Base-by-base conservation (phyloP, 345 rosid genomes). In the Syzygium grande region DNA sequence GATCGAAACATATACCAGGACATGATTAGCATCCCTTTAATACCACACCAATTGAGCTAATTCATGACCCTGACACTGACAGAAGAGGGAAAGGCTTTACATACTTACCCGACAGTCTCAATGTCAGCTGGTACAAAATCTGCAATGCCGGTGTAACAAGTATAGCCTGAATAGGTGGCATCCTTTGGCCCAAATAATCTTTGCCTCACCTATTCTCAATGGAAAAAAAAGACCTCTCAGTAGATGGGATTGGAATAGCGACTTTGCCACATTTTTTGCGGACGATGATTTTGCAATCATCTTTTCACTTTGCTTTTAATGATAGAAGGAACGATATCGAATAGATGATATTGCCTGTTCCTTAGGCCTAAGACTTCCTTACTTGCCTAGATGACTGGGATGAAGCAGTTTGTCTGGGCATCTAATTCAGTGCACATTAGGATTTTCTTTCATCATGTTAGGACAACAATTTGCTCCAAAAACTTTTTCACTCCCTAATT, bases 121-220 rank as follows among this genome's bases (percentile, higher is more conserved):
- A 96, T 98, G 91, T 96, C 99, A 41, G 95, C 95, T 0, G 99
- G 99, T 88, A 96, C 87, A 88, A 94, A 96, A 93, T 96, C 99
- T 19, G 98, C 98, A 89, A 98, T 94, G 61, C 99, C 99, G 11
- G 98, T 96, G 89, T 98, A 98, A 86, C 99, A 98, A 87, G 98
- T 98, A 88, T 96, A 98, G 87, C 92, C 98, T 7, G 99, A 96
- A 91, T 96, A 98, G 11, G 90, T 88, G 30, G 96, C 94, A 34
- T 98, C 98, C 89, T 91, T 90, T 5, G 91, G 92, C 79, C 99
- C 99, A 87, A 98, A 94, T 87, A 98, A 93, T 86, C 94, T 93
- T 73, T 84, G 93, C 92, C 99, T 94, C 90, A 98, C 99, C 99
- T 98, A 61, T 23, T 68, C n/a, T 55, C 65, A 86, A 85, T 65